A percentile compares a stretch with the other conserved stretches of the same genome.
Evolutionary conservation across 805 yeast species (phyloP).

Genomic region (Cyberlindnera sargentensis): DNA sequence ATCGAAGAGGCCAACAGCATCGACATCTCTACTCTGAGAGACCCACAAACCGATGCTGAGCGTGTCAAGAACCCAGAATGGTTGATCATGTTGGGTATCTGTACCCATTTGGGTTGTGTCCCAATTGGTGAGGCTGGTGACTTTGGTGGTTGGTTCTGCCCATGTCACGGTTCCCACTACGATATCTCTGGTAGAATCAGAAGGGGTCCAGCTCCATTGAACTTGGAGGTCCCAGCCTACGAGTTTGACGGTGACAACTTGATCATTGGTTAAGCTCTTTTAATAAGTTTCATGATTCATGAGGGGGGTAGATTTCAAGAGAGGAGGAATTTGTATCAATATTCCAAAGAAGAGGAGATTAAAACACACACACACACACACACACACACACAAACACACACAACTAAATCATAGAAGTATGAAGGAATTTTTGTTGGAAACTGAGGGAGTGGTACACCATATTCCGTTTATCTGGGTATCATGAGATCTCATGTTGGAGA

Average conservation of each 20-base stretch:
- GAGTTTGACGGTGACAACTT: constrained; percentile 80
- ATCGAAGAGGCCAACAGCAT: constrained; percentile 89
- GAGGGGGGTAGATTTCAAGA: background rate
- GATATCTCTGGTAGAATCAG: constrained; percentile 99
- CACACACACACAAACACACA: constrained; percentile 1
- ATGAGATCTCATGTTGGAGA: background rate
- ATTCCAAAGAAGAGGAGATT: background rate
- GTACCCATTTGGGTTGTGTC: constrained; percentile 99
- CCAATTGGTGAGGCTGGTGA: constrained; percentile 99
- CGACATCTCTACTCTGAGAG: constrained; percentile 75
- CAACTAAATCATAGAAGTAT: constrained; percentile 1
- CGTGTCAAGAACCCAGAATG: constrained; percentile 97
- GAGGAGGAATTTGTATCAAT: background rate
- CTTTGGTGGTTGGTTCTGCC: constrained; percentile 99
- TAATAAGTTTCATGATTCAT: background rate
- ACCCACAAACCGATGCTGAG: constrained; percentile 88
- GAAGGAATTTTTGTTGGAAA: background rate
- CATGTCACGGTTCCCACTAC: constrained; percentile 99
- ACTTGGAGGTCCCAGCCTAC: constrained; percentile 93
- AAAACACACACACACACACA: constrained; percentile 4
- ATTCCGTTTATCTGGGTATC: background rate
- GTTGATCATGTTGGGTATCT: constrained; percentile 98
- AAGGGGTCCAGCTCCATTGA: constrained; percentile 99
- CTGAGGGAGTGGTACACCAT: background rate
- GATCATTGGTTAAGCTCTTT: constrained; percentile 64